Evolutionary conservation across 148 eudicot species (phyloP).

Genomic region (Camellia lanceoleosa): DNA sequence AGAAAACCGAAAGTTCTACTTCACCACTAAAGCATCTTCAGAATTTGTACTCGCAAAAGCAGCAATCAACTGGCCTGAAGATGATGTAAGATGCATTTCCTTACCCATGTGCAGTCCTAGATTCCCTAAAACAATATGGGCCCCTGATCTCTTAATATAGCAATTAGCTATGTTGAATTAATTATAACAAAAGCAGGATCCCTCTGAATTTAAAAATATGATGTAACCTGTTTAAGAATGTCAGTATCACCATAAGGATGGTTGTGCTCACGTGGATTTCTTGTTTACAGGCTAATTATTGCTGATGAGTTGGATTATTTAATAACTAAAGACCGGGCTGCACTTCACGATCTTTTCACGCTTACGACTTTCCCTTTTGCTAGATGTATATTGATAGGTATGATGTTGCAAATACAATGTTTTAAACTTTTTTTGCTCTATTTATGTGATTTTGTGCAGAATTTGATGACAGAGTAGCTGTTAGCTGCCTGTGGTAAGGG

Average conservation of each 20-base stretch:
- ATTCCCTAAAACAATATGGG: background rate
- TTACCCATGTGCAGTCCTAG: background rate
- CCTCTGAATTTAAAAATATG: background rate
- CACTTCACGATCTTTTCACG: constrained; percentile 91
- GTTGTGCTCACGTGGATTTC: background rate
- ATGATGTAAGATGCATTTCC: constrained; percentile 64
- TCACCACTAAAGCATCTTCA: constrained; percentile 71
- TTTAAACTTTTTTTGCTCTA: background rate
- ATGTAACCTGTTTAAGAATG: too few relatives aligned
- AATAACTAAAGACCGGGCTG: constrained; percentile 79
- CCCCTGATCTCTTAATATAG: background rate
- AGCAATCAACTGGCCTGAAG: constrained; percentile 35
- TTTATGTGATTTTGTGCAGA: background rate
- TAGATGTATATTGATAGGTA: constrained; percentile 79
- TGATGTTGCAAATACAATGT: background rate
- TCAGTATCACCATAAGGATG: background rate
- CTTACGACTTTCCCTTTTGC: constrained; percentile 79
- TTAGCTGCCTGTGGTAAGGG: background rate
- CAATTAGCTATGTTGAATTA: background rate
- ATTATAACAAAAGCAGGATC: background rate
- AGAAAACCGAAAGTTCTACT: constrained; percentile 42
- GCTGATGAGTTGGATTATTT: constrained; percentile 90
- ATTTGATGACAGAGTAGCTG: background rate
- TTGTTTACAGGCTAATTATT: constrained; percentile 53
- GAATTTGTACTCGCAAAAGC: constrained; percentile 50